Base-by-base conservation (phyloP, 2,329 filamentous ascomycete genomes). In the Graphilbum sp. region DNA sequence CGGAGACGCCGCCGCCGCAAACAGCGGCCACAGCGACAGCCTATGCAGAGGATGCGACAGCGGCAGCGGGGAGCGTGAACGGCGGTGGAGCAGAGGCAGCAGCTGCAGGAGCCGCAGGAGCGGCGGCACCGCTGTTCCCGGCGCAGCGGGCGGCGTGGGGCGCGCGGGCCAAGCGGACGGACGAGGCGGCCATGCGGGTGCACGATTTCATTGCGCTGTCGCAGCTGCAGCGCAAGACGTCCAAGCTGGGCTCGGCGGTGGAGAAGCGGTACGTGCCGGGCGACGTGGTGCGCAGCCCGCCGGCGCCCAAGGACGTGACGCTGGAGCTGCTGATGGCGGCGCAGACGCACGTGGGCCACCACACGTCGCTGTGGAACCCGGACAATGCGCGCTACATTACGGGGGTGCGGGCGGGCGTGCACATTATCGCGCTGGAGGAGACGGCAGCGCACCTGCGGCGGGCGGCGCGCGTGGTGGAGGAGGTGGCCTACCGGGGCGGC, bases 301-400 rank as follows among this genome's bases (percentile, higher is more conserved):
- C 86, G 1, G 61, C 61, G 30, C 79, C 85, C 19, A 67, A 78
- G 54, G 81, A 95, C 52, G 72, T 96, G 43, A 87, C 86, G 35
- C 75, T 98, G 42, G 87, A 95, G 63, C 70, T 94, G 44, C 73
- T 98, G 45, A 78, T 94, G 66, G 83, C 86, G 34, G 76, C 79
- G 24, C 85, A 93, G 61, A 75, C 75, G 39, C 86, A 94, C 60
- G 75, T 96, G 57, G 90, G 90, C 45, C 90, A 98, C 61, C 73
- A 82, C 51, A 88, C 81, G 0, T 83, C 83, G 44, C 69, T 87
- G 36, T 98, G 90, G 90, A 93, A 98, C 60, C 87, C 90, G 11
- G 78, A 75, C 37, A 98, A 96, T 62, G 79, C 86, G 46, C 74
- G 82, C 47, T 96, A 96, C 62, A 96, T 98, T 55, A 87, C 83